Base-by-base conservation (phyloP, 2,329 filamentous ascomycete species). In the Emmonsiellopsis sp. region DNA sequence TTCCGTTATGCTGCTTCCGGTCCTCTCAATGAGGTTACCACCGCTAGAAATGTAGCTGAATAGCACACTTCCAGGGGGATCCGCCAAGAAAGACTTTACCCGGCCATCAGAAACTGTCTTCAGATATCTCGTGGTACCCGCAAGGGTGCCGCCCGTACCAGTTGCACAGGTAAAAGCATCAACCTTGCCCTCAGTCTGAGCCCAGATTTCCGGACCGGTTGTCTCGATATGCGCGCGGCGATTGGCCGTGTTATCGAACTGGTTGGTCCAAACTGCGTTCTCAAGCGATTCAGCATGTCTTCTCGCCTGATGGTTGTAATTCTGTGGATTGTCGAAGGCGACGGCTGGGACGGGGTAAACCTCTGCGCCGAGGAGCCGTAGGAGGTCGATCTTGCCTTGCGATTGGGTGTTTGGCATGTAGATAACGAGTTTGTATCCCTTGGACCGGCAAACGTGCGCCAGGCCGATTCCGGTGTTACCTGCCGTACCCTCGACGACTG, bases 391-490 rank as follows among this genome's bases (percentile, higher is more conserved):
- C 78, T 98, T 98, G 69, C 91, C 93, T 74, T 95, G 92, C 16
- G 91, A 95, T 75, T 97, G 93, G 48, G 92, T 97, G 78, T 98
- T 87, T 64, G 93, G 93, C 93, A 98, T 97, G 82, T 97, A 98
- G 69, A 98, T 98, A 67, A 97, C 91, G 50, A 95, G 84, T 69
- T 86, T 86, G 79, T 98, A 97, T 41, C 92, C 93, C 64, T 86
- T 86, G 38, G 86, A 88, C 56, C 92, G 83, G 75, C 93, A 97
- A 54, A 98, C 93, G 74, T 97, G 93, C 16, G 93, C 93, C 43
- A 98, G 86, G 1, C 93, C 93, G 70, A 98, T 98, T 60, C 93
- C 93, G 32, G 93, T 98, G 78, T 97, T 98, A 51, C 93, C 93
- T 0, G 93, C 93, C 5, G 93, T 98, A 57, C 93, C 93, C 74